Conservation (phyloP, 805 yeast species). For the Dipodascopsis tothii region DNA sequence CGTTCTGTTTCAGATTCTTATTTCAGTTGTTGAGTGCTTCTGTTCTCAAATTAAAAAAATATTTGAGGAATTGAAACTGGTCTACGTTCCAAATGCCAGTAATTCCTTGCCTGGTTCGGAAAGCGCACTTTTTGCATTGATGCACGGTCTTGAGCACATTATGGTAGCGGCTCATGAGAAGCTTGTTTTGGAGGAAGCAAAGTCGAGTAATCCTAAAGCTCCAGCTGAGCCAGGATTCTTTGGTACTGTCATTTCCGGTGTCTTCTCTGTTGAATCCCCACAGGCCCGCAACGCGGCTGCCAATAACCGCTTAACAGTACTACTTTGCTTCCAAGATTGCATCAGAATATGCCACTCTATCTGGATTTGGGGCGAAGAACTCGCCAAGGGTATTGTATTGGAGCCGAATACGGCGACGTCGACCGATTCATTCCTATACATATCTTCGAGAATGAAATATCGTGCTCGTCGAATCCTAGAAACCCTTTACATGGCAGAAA, state of each 20-base stretch:
- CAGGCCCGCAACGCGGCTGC: conserved; percentile 42
- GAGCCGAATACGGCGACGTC: conserved; percentile 20
- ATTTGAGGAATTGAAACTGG: conserved; percentile 30
- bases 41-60: conserved; percentile 35
- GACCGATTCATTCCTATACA: conserved; percentile 37
- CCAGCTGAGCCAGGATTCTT: conserved; percentile 47
- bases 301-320: conserved; percentile 47
- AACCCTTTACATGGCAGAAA: conserved; percentile 56
- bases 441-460: conserved; percentile 57
- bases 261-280: conserved; percentile 58
- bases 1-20: conserved; percentile 48
- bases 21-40: conserved; percentile 47
- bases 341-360: conserved; percentile 48
- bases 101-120: conserved; percentile 6
- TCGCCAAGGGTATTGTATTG: conserved; percentile 12
- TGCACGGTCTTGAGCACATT: conserved; percentile 59
- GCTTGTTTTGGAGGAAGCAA: conserved; percentile 23
- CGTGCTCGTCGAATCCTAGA: conserved; percentile 61
- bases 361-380: conserved; percentile 63
- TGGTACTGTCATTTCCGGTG: conserved; percentile 56
- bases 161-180: conserved; percentile 51
- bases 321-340: conserved; percentile 59
- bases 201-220: conserved; percentile 14
- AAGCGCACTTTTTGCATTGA: conserved; percentile 39
- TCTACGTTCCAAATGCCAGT: conserved; percentile 10